These are phyloP conservation scores for Alternaria arborescens DNA, from an alignment of 2,329 filamentous ascomycete genomes.

Conservation along the genomic window DNA sequence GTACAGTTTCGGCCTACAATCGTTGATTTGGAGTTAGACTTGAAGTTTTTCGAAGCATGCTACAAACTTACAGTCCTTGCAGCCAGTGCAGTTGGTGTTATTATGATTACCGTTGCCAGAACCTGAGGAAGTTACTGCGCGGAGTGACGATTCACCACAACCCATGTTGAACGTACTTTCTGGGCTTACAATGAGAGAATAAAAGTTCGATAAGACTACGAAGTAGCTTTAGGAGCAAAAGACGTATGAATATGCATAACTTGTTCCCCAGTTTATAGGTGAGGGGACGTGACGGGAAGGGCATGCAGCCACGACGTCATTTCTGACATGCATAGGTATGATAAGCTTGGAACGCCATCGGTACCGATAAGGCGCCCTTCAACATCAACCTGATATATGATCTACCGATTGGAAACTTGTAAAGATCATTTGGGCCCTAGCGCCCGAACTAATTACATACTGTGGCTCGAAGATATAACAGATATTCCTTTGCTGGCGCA, in stretches of 20 bases:
- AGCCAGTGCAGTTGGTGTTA: slow-evolving; percentile 12
- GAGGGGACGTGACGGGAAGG: neutral
- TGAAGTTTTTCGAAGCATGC: neutral
- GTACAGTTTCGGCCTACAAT: slow-evolving; percentile 9
- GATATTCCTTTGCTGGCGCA: neutral
- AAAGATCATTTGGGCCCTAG: too few relatives aligned
- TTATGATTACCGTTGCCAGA: slow-evolving; percentile 9
- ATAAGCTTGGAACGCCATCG: neutral
- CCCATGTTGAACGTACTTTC: slow-evolving; percentile 3
- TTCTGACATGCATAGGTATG: neutral
- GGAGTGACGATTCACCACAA: slow-evolving; percentile 1
- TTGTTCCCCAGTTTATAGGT: neutral
- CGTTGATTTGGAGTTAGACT: neutral
- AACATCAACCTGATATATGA: neutral
- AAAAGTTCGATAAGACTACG: neutral
- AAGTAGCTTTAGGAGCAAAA: neutral
- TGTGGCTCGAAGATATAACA: neutral
- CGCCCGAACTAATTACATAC: neutral
- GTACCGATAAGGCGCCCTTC: neutral
- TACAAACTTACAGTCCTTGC: slow-evolving; percentile 11
- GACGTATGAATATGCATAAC: neutral
- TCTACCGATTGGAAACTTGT: neutral
- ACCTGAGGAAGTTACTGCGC: neutral
- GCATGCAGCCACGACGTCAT: slow-evolving; percentile 7
- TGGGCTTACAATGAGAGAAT: neutral